A percentile compares a stretch with the other conserved stretches of the same genome.
Evolutionary conservation across 805 yeast species (phyloP).

Genomic region (Lachancea fermentati): DNA sequence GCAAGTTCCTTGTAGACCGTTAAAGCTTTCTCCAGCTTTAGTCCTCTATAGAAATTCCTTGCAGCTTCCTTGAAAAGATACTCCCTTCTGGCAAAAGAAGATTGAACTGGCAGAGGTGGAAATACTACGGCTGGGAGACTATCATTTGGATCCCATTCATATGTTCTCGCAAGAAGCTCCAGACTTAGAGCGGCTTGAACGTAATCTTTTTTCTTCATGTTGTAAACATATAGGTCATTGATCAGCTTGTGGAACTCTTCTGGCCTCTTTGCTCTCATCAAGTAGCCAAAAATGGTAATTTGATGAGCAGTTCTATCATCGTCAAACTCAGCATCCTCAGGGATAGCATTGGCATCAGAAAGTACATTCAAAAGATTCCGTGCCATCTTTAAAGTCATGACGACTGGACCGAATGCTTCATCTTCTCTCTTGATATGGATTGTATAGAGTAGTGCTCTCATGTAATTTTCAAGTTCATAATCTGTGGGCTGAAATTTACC

Average conservation of each 20-base stretch:
- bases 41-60: slow-evolving; percentile 59
- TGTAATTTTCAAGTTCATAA: slow-evolving; percentile 20
- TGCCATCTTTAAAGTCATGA: slow-evolving; percentile 47
- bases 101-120: slow-evolving; percentile 75
- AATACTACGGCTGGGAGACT: slow-evolving; percentile 49
- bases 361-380: slow-evolving; percentile 59
- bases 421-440: slow-evolving; percentile 45
- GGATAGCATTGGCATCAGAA: slow-evolving; percentile 65
- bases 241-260: slow-evolving; percentile 77
- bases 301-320: slow-evolving; percentile 81
- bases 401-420: slow-evolving; percentile 48
- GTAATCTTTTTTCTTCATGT: slow-evolving; percentile 52
- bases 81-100: slow-evolving; percentile 78
- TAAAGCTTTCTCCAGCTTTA: slow-evolving; percentile 73
- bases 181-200: slow-evolving; percentile 82
- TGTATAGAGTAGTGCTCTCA: slow-evolving; percentile 15
- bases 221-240: slow-evolving; percentile 63
- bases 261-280: slow-evolving; percentile 72
- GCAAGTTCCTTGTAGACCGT: slow-evolving; percentile 72
- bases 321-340: slow-evolving; percentile 76
- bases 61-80: slow-evolving; percentile 66
- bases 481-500: slow-evolving; percentile 22
- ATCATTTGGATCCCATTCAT: slow-evolving; percentile 62
- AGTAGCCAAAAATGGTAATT: slow-evolving; percentile 66
- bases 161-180: slow-evolving; percentile 71